Evolutionary conservation across 805 yeast genomes (phyloP).

Genomic region (Cyberlindnera sargentensis): DNA sequence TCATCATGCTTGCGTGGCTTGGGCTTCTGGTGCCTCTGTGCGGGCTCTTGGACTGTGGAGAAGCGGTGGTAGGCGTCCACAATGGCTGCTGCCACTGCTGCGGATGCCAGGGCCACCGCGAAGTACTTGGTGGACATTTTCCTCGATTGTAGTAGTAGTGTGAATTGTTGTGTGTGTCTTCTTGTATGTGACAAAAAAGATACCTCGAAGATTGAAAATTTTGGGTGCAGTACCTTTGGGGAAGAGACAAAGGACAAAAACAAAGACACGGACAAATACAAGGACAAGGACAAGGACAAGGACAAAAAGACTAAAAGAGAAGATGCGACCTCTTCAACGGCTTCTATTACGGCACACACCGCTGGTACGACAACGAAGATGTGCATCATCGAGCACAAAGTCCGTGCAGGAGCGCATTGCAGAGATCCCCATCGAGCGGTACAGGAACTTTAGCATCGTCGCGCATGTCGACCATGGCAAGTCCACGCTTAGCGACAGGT

Average conservation of each 20-base stretch:
- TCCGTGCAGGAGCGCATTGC: slow-evolving; percentile 50
- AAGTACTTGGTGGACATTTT: slow-evolving; percentile 16
- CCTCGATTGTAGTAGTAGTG: too few relatives aligned
- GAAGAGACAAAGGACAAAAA: background rate
- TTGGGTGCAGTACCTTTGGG: background rate
- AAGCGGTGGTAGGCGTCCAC: slow-evolving; percentile 24
- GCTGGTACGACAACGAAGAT: background rate
- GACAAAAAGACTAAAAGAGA: too few relatives aligned
- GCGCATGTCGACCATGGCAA: slow-evolving; percentile 94
- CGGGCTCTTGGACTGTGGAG: background rate
- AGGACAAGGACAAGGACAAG: background rate
- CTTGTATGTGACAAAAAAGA: too few relatives aligned
- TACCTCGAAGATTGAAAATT: background rate
- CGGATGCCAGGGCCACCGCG: slow-evolving; percentile 25
- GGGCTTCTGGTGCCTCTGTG: slow-evolving; percentile 2
- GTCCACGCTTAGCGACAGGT: slow-evolving; percentile 82
- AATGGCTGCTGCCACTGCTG: slow-evolving; percentile 26
- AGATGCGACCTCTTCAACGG: too few relatives aligned
- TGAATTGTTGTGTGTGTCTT: too few relatives aligned
- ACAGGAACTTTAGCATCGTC: slow-evolving; percentile 87
- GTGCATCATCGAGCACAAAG: background rate
- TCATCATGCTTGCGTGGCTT: slow-evolving; percentile 38
- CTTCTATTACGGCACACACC: background rate
- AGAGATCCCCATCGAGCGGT: slow-evolving; percentile 76
- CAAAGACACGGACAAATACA: background rate